These are phyloP conservation scores for Entomortierella chlamydospora DNA, from an alignment of 192 early-diverging fungal species.

Conservation along the genomic window DNA sequence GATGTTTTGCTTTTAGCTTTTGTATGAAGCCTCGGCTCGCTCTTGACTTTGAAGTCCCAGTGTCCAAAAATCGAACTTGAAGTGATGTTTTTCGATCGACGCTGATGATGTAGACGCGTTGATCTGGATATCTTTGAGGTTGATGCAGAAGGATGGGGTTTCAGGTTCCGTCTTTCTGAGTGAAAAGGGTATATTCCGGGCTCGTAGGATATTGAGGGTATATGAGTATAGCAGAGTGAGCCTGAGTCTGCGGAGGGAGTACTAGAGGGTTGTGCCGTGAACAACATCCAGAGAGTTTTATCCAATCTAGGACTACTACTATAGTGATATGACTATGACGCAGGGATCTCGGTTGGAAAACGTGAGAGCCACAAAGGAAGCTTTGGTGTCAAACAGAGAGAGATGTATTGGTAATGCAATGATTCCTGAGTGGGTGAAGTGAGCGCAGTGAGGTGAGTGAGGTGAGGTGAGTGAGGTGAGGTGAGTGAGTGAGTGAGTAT, in stretches of 20 bases:
- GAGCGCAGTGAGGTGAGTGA: neutral
- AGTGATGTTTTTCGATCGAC: conserved; percentile 18
- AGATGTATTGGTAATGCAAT: too few species aligned
- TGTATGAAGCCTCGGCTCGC: conserved; percentile 12
- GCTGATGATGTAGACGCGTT: conserved; percentile 17
- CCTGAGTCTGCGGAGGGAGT: neutral
- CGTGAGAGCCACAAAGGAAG: too few species aligned
- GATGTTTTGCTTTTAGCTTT: conserved; percentile 11
- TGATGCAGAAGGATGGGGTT: neutral
- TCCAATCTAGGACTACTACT: neutral
- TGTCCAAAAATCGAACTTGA: conserved; percentile 30
- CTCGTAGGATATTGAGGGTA: neutral
- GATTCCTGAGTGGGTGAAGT: too few species aligned
- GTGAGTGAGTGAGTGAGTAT: too few species aligned
- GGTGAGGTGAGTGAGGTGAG: too few species aligned
- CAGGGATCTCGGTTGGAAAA: too few species aligned
- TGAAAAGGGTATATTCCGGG: neutral
- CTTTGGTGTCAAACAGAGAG: too few species aligned
- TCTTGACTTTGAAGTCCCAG: conserved; percentile 39
- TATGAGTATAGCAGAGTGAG: neutral
- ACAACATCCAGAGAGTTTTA: conserved; percentile 10
- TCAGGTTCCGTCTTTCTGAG: neutral
- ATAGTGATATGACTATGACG: neutral
- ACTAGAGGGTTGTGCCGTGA: neutral
- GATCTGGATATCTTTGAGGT: conserved; percentile 11